A percentile compares a stretch with the other conserved stretches of the same genome.
Evolutionary conservation across 202 grass and related monocot genomes (phyloP).

Genomic region (Zizania palustris): DNA sequence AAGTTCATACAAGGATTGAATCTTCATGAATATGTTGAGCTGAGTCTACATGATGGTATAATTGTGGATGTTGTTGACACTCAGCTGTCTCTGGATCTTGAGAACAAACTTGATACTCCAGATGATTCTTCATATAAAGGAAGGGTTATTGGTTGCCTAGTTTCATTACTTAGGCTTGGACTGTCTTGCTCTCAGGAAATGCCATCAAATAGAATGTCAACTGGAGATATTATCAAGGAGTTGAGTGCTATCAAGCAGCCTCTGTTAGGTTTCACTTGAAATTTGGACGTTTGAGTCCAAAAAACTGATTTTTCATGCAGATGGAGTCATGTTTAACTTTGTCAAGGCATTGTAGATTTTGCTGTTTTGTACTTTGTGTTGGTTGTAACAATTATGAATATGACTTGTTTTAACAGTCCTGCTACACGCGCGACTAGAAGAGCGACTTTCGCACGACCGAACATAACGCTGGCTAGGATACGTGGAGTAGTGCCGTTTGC

Average conservation of each 20-base stretch:
- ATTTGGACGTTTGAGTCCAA: no score
- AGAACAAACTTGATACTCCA: not conserved
- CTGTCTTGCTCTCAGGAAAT: slow-evolving; percentile 32
- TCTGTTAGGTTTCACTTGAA: no score
- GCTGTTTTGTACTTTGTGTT: not conserved
- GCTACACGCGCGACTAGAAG: no score
- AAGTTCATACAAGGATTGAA: not conserved
- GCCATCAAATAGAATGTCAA: slow-evolving; percentile 12
- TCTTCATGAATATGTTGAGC: slow-evolving; percentile 30
- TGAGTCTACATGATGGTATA: not conserved
- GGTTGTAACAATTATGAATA: not conserved
- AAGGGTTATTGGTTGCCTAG: not conserved
- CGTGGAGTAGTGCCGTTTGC: no score
- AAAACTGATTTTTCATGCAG: no score
- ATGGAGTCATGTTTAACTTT: not conserved
- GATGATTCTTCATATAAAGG: not conserved
- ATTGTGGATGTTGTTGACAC: slow-evolving; percentile 14
- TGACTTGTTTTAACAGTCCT: no score
- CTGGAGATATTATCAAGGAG: slow-evolving; percentile 5
- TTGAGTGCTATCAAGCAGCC: not conserved
- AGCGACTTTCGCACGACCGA: no score
- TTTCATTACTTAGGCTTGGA: slow-evolving; percentile 27
- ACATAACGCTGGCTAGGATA: no score
- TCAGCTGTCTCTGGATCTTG: not conserved
- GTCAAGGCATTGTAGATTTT: not conserved